Percentiles rank a stretch among this genome's conserved stretches.
Conservation (phyloP, 2,329 filamentous ascomycete species). For the Diplodia intermedia region DNA sequence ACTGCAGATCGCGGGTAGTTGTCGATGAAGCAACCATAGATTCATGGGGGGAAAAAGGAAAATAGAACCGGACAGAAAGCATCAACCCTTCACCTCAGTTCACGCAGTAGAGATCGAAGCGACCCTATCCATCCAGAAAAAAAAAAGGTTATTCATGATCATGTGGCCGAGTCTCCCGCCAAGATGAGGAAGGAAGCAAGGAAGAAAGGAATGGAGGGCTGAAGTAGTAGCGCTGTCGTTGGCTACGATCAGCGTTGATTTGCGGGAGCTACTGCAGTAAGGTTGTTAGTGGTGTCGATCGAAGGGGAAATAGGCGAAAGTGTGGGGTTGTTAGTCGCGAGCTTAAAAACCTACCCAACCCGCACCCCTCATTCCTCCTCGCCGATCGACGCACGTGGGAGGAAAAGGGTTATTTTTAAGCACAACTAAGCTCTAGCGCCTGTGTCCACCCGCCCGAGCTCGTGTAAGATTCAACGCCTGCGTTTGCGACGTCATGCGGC, state of each 20-base stretch:
- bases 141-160: neutral
- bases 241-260: neutral
- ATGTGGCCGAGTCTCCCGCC: neutral
- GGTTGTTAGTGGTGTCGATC: neutral
- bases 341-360: neutral
- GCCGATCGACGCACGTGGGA: neutral
- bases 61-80: neutral
- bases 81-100: neutral
- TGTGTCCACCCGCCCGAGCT: neutral
- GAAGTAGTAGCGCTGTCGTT: neutral
- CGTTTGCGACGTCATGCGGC: neutral
- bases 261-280: slow-evolving; percentile 1
- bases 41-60: neutral
- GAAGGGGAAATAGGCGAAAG: neutral
- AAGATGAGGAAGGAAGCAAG: neutral
- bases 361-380: neutral
- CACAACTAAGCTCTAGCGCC: neutral
- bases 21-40: neutral
- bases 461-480: neutral
- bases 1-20: neutral
- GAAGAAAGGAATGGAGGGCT: neutral
- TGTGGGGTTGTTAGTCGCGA: neutral
- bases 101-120: neutral
- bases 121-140: neutral
- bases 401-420: neutral